phyloP scores from a whole-genome alignment of 345 rosid genomes.

The Linum usitatissimum region DNA sequence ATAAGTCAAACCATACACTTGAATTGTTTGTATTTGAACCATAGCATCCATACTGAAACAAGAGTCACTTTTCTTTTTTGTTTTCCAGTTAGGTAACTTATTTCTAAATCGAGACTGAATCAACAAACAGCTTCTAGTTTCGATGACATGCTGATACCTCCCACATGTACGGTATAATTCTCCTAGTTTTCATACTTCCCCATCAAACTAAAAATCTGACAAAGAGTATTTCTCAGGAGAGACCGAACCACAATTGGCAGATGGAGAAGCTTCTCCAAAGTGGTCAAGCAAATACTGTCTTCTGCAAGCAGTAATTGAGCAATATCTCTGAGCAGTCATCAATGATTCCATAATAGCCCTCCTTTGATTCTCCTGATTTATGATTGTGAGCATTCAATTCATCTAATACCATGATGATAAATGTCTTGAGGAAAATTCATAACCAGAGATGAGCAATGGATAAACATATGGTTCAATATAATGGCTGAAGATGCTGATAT shows the following conservation, averaged over 20 bases:
- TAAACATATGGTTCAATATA: background rate
- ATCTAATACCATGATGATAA: background rate
- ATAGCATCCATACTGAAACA: background rate
- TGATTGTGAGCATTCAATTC: slow-evolving; percentile 1
- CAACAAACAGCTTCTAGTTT: background rate
- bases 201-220: background rate
- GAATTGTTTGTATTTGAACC: background rate
- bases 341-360: slow-evolving; percentile 29
- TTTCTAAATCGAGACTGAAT: background rate
- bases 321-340: slow-evolving; percentile 30
- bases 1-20: background rate
- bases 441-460: background rate
- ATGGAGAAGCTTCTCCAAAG: slow-evolving; percentile 30
- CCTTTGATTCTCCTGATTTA: slow-evolving; percentile 30
- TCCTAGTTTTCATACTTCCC: background rate
- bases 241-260: slow-evolving; percentile 32
- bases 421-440: background rate
- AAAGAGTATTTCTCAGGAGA: background rate
- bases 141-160: background rate
- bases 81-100: background rate
- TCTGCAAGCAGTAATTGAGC: slow-evolving; percentile 32
- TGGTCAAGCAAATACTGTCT: slow-evolving; percentile 38
- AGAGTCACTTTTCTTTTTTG: background rate
- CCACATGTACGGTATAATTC: background rate
- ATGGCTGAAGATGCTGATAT: slow-evolving; percentile 3